Conservation (phyloP, 495 filamentous ascomycete genomes). For the Hypoxylon subgilvum region DNA sequence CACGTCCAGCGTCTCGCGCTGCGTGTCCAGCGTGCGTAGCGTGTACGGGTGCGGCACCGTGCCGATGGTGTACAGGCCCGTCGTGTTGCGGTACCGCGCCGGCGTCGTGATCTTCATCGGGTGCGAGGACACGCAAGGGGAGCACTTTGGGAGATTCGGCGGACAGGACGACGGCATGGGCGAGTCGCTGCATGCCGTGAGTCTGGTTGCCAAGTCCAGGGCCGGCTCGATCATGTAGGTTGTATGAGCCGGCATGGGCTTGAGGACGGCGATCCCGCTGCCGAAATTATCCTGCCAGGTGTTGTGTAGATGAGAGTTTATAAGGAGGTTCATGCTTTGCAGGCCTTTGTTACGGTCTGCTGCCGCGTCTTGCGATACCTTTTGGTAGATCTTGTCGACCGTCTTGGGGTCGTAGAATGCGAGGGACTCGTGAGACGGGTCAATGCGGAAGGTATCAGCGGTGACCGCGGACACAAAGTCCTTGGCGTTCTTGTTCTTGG, state of each 20-base stretch:
- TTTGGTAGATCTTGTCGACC: slow-evolving; percentile 66
- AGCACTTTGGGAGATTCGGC: slow-evolving; percentile 76
- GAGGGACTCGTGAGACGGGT: slow-evolving; percentile 67
- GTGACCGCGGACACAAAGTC: slow-evolving; percentile 64
- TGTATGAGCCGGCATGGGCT: slow-evolving; percentile 74
- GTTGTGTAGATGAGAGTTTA: slow-evolving; percentile 84
- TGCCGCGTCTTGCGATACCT: slow-evolving; percentile 66
- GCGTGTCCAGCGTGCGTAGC: slow-evolving; percentile 62
- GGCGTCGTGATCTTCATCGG: slow-evolving; percentile 65
- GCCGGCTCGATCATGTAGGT: slow-evolving; percentile 73
- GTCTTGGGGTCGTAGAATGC: slow-evolving; percentile 77
- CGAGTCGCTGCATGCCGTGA: slow-evolving; percentile 72
- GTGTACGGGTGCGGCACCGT: slow-evolving; percentile 92
- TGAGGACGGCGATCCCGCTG: slow-evolving; percentile 76
- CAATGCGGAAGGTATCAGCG: slow-evolving; percentile 65
- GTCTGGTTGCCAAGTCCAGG: slow-evolving; percentile 69
- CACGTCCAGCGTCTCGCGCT: slow-evolving; percentile 61
- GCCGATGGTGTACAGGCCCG: slow-evolving; percentile 76
- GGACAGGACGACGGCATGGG: slow-evolving; percentile 82
- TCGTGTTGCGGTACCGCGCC: slow-evolving; percentile 63
- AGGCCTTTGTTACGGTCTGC: slow-evolving; percentile 64
- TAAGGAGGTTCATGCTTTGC: slow-evolving; percentile 69
- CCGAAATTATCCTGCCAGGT: slow-evolving; percentile 82
- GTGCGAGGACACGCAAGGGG: slow-evolving; percentile 68
- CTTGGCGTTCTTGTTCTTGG: slow-evolving; percentile 60